Conservation (phyloP, 164 flowering plant species). For the Vitis labrusca region DNA sequence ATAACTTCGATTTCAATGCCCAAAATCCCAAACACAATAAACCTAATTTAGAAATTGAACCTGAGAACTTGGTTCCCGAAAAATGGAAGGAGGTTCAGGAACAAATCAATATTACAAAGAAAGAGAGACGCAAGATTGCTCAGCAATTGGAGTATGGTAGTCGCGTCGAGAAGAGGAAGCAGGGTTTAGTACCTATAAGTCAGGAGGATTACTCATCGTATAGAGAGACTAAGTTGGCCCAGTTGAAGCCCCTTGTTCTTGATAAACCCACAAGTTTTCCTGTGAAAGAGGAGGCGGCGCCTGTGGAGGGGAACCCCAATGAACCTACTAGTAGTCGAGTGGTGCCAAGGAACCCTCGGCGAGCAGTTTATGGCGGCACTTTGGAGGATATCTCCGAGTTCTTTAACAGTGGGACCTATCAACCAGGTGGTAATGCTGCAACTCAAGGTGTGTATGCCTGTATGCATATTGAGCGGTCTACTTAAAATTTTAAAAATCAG, state of each 20-base stretch:
- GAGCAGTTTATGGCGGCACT: slow-evolving; percentile 65
- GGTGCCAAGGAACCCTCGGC: slow-evolving; percentile 66
- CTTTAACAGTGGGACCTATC: slow-evolving; percentile 58
- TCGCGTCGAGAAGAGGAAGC: slow-evolving; percentile 49
- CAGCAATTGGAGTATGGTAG: slow-evolving; percentile 57
- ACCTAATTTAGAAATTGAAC: slow-evolving; percentile 8
- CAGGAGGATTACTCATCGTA: slow-evolving; percentile 44
- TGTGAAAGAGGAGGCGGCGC: slow-evolving; percentile 13
- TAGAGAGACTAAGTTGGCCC: slow-evolving; percentile 49
- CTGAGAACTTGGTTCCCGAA: slow-evolving; percentile 67
- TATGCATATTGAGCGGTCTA: no score
- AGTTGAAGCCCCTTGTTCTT: slow-evolving; percentile 60
- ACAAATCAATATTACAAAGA: slow-evolving; percentile 75
- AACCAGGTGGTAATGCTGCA: slow-evolving; percentile 41
- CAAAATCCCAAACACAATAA: slow-evolving; percentile 6
- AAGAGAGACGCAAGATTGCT: slow-evolving; percentile 69
- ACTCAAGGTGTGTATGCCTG: slow-evolving; percentile 28
- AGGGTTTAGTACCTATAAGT: slow-evolving; percentile 26
- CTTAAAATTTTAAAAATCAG: no score
- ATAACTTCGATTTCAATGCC: neutral
- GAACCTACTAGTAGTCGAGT: slow-evolving; percentile 39
- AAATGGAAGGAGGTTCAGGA: slow-evolving; percentile 61
- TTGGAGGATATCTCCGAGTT: slow-evolving; percentile 66
- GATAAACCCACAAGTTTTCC: slow-evolving; percentile 45
- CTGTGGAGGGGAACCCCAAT: slow-evolving; percentile 8